These are phyloP conservation scores for Pochonia chlamydosporia DNA, from an alignment of 2,329 filamentous ascomycete species.

Conservation along the genomic window DNA sequence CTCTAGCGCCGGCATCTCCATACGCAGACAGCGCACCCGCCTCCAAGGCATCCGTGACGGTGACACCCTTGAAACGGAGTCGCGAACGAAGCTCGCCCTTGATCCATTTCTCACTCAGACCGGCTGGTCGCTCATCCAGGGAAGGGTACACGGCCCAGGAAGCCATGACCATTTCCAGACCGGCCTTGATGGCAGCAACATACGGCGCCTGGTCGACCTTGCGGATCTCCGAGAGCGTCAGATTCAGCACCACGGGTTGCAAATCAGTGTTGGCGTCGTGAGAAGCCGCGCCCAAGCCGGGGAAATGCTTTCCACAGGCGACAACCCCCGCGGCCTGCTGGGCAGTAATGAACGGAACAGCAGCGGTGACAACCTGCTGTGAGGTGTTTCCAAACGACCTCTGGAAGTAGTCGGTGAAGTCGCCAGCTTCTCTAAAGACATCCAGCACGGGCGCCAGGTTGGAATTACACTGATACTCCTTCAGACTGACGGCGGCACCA, in stretches of 20 bases:
- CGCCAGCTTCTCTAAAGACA: constrained; percentile 9
- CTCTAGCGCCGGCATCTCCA: constrained; percentile 8
- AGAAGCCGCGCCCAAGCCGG: constrained; percentile 13
- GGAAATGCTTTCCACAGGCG: constrained; percentile 14
- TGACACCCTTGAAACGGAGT: constrained; percentile 13
- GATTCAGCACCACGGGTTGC: constrained; percentile 10
- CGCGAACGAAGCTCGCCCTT: constrained; percentile 13
- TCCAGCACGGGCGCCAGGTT: constrained; percentile 14
- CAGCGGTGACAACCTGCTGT: constrained; percentile 5
- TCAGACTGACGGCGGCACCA: constrained; percentile 9
- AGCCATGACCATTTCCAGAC: constrained; percentile 14
- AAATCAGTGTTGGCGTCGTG: constrained; percentile 13
- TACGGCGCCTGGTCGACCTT: constrained; percentile 12
- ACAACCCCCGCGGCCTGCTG: constrained; percentile 11
- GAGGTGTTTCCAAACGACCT: constrained; percentile 11
- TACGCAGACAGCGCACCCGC: constrained; percentile 9
- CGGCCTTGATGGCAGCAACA: constrained; percentile 12
- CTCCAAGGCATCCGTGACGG: constrained; percentile 15
- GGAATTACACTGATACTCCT: constrained; percentile 8
- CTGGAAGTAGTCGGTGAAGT: constrained; percentile 10
- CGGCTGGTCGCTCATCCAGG: constrained; percentile 13
- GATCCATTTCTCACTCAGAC: constrained; percentile 14
- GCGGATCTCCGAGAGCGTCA: constrained; percentile 9
- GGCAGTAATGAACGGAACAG: constrained; percentile 11
- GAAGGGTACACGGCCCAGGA: constrained; percentile 16